phyloP scores from a whole-genome alignment of 179 eudicot genomes.

The Camellia oleifera region DNA sequence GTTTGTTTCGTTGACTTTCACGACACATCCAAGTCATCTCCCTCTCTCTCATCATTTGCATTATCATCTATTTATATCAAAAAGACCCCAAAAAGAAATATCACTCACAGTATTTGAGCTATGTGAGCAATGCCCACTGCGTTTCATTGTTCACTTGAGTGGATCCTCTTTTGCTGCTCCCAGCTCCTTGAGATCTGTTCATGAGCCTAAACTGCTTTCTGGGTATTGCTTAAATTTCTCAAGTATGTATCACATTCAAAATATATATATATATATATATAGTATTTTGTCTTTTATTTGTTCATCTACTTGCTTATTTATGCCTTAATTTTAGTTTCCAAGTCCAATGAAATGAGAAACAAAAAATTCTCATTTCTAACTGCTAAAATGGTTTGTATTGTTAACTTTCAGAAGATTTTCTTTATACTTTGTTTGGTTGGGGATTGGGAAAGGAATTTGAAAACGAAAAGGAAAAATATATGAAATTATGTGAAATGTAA shows the following conservation, averaged over 20 bases:
- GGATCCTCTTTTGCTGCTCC: not conserved
- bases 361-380: not conserved
- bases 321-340: not conserved
- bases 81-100: not conserved
- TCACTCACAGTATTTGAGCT: not conserved
- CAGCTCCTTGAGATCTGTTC: not conserved
- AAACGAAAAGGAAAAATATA: too few species aligned
- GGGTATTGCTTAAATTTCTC: not conserved
- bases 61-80: too few species aligned
- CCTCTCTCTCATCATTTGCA: too few species aligned
- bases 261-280: too few species aligned
- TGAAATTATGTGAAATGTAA: too few species aligned
- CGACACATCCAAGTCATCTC: too few species aligned
- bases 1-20: too few species aligned
- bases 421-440: too few species aligned
- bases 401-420: not conserved
- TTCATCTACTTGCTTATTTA: not conserved
- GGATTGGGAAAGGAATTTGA: too few species aligned
- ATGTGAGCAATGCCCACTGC: not conserved
- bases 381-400: not conserved
- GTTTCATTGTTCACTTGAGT: not conserved
- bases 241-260: not conserved
- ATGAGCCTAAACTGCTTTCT: constrained; percentile 10
- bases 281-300: too few species aligned
- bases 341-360: not conserved